Conservation (phyloP, 257 asterid species). For the Fraxinus pennsylvanica region DNA sequence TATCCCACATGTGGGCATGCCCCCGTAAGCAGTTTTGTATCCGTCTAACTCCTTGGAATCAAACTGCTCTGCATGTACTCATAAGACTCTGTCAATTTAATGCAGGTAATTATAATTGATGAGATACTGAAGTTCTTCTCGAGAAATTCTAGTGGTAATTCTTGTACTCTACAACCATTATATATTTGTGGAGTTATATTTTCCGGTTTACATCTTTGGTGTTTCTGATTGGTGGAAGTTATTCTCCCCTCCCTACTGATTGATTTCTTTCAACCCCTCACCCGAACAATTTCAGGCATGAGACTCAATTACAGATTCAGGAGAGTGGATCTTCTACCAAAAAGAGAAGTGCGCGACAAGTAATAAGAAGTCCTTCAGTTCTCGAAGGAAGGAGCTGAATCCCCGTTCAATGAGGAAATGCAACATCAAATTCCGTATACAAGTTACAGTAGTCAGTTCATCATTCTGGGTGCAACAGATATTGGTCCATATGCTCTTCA, state of each 20-base stretch:
- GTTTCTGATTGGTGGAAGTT: not conserved
- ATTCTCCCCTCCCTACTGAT: conserved; percentile 8
- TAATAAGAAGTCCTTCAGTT: conserved; percentile 19
- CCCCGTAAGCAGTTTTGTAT: not conserved
- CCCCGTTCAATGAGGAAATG: not conserved
- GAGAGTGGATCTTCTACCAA: conserved; percentile 84
- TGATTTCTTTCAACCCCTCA: conserved; percentile 1
- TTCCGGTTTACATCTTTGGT: not conserved
- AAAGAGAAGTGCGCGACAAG: conserved; percentile 65
- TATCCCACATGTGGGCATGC: not conserved
- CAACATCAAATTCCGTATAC: not conserved
- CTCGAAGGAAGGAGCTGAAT: not conserved
- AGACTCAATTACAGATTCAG: conserved; percentile 65
- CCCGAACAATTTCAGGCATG: conserved; percentile 41
- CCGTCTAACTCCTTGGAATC: not conserved
- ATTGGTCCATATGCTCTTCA: not conserved
- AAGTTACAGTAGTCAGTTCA: not conserved
- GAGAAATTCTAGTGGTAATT: conserved; percentile 57
- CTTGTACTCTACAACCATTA: not conserved
- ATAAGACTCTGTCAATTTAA: conserved; percentile 6
- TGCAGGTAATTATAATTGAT: conserved; percentile 90
- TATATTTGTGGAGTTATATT: not conserved
- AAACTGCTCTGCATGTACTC: not conserved
- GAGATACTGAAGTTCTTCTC: conserved; percentile 92
- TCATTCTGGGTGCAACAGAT: not conserved